These are phyloP conservation scores for Podospora pseudocomata DNA, from an alignment of 495 filamentous ascomycete genomes.

Conservation along the genomic window DNA sequence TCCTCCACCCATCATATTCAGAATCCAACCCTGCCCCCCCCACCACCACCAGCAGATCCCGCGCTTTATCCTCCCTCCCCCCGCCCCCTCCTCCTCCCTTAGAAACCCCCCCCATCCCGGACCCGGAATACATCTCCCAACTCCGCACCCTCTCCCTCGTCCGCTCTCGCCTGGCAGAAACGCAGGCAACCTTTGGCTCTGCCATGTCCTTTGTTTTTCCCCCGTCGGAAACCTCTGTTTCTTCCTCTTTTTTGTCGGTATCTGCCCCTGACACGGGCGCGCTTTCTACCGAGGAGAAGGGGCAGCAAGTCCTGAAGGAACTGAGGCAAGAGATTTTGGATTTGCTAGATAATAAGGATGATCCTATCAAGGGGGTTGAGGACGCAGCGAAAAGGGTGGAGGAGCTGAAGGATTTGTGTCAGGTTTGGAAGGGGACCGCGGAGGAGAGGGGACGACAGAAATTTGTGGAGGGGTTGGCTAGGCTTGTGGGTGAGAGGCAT, in stretches of 20 bases:
- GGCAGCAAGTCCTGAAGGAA: conserved; percentile 64
- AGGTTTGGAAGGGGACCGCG: conserved; percentile 88
- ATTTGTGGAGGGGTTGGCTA: conserved; percentile 75
- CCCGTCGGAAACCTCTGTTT: conserved; percentile 68
- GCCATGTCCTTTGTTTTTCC: conserved; percentile 92
- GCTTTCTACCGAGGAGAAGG: conserved; percentile 72
- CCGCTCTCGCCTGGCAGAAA: conserved; percentile 72
- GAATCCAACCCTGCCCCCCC: conserved; percentile 11
- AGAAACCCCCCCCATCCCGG: conserved; percentile 25
- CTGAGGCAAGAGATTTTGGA: conserved; percentile 68
- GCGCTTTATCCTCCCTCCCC: conserved; percentile 1
- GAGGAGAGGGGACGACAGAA: conserved; percentile 81
- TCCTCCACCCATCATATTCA: conserved; percentile 9
- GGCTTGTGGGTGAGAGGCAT: conserved; percentile 56
- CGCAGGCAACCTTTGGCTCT: conserved; percentile 84
- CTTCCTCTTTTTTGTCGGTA: conserved; percentile 76
- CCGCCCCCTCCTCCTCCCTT: conserved; percentile 14
- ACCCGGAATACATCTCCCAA: conserved; percentile 69
- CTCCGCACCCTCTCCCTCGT: conserved; percentile 82
- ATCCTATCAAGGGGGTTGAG: conserved; percentile 56
- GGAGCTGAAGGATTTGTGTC: conserved; percentile 64
- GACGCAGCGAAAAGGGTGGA: conserved; percentile 68
- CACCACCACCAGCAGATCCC: conserved; percentile 6
- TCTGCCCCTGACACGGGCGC: conserved; percentile 67
- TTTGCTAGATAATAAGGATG: conserved; percentile 53